Evolutionary conservation across 208 protist species (phyloP).

Genomic region (Acanthamoeba sp.): DNA sequence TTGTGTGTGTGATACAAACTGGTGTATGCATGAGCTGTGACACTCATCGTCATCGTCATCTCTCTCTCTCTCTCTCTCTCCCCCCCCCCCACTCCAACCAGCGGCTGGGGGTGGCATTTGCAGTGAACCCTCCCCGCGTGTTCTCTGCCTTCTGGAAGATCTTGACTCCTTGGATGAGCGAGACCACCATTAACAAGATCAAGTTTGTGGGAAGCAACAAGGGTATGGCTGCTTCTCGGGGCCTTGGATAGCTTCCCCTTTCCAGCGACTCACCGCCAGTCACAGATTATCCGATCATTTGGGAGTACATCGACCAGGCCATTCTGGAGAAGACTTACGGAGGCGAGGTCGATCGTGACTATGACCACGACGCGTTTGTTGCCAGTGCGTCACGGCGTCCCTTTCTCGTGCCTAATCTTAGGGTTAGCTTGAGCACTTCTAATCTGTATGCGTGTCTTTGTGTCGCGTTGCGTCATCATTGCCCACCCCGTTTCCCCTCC

Average conservation of each 20-base stretch:
- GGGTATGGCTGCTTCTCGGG: not conserved
- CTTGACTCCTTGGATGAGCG: constrained; percentile 24
- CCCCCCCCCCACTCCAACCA: not conserved
- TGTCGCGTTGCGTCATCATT: not conserved
- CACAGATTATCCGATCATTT: not conserved
- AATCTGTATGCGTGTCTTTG: too few species aligned
- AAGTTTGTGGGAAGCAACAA: not conserved
- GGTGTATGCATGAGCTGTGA: too few species aligned
- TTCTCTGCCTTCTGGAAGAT: constrained; percentile 49
- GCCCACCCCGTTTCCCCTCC: not conserved
- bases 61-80: not conserved
- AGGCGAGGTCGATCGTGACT: constrained; percentile 25
- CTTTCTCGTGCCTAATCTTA: too few species aligned
- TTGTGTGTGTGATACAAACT: not conserved
- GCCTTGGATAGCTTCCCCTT: not conserved
- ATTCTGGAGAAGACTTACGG: constrained; percentile 57
- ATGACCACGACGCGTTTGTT: not conserved
- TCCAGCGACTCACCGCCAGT: not conserved
- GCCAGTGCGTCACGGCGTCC: not conserved
- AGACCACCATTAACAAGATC: constrained; percentile 46
- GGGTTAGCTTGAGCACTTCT: too few species aligned
- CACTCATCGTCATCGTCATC: not conserved
- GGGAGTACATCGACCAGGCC: not conserved
- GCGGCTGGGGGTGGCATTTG: not conserved
- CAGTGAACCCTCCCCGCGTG: constrained; percentile 7